Percentiles rank a stretch among this genome's conserved stretches.
Evolutionary conservation across 257 asterid genomes (phyloP).

Genomic region (Misopates orontium): DNA sequence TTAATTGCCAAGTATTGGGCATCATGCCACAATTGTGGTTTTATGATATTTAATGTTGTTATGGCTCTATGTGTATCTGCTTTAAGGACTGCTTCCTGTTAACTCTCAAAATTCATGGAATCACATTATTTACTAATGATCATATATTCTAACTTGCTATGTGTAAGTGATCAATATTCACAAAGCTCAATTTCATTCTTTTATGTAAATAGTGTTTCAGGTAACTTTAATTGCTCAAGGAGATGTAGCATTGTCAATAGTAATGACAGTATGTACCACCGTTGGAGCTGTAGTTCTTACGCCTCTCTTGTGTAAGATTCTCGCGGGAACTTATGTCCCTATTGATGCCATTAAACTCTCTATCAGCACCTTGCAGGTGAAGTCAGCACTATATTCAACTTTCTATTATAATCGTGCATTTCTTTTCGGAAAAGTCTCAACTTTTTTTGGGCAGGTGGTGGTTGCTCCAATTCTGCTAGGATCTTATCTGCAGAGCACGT

Average conservation of each 20-base stretch:
- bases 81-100: no score
- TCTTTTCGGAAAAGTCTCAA: neutral
- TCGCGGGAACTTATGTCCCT: slow-evolving; percentile 87
- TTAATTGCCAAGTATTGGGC: no score
- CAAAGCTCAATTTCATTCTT: slow-evolving; percentile 31
- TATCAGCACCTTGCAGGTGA: slow-evolving; percentile 90
- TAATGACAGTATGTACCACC: slow-evolving; percentile 86
- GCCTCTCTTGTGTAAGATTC: slow-evolving; percentile 68
- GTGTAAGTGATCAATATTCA: slow-evolving; percentile 5
- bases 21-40: no score
- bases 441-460: slow-evolving; percentile 61
- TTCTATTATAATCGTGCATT: slow-evolving; percentile 7
- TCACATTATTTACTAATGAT: neutral
- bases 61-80: no score
- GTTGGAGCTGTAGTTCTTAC: slow-evolving; percentile 87
- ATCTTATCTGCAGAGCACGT: slow-evolving; percentile 65
- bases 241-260: slow-evolving; percentile 83
- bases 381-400: slow-evolving; percentile 8
- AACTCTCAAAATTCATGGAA: neutral
- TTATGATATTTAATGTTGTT: no score
- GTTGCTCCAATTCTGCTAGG: slow-evolving; percentile 90
- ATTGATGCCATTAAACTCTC: slow-evolving; percentile 74
- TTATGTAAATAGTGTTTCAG: slow-evolving; percentile 63
- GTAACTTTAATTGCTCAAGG: slow-evolving; percentile 92
- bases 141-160: slow-evolving; percentile 18